phyloP scores from a whole-genome alignment of 129 eudicot genomes.

The Helianthus tuberosus region DNA sequence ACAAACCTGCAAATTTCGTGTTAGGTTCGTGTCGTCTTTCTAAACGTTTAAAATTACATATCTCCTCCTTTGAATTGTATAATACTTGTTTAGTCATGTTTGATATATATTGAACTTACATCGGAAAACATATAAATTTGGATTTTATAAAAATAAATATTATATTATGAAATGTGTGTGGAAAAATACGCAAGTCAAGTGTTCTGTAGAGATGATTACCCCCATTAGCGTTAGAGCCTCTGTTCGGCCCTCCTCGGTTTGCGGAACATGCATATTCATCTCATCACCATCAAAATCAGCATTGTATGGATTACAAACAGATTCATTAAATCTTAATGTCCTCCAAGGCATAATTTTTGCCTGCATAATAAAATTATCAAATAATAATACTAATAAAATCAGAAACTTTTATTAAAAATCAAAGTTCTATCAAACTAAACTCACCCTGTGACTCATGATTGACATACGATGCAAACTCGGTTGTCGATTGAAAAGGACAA shows the following conservation, averaged over 20 bases:
- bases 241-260: slow-evolving; percentile 1
- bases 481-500: slow-evolving; percentile 83
- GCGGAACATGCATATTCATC: slow-evolving; percentile 91
- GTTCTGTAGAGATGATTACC: not conserved
- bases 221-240: slow-evolving; percentile 1
- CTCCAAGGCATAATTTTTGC: slow-evolving; percentile 99
- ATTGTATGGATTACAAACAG: slow-evolving; percentile 97
- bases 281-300: slow-evolving; percentile 99
- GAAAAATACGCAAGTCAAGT: not conserved
- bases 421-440: not conserved
- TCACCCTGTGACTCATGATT: slow-evolving; percentile 91
- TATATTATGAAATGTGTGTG: too few species aligned
- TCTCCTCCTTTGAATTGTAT: not conserved
- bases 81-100: too few species aligned
- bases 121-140: not conserved
- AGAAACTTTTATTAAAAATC: not conserved
- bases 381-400: not conserved
- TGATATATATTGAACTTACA: not conserved
- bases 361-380: slow-evolving; percentile 26
- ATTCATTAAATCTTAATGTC: slow-evolving; percentile 89
- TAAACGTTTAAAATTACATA: not conserved
- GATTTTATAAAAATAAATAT: not conserved
- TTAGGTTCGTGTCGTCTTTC: not conserved
- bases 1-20: too few species aligned
- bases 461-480: slow-evolving; percentile 99